A percentile compares a stretch with the other conserved stretches of the same genome.
These are phyloP conservation scores for Penicillium robsamsonii DNA, from an alignment of 495 filamentous ascomycete species.

Conservation along the genomic window DNA sequence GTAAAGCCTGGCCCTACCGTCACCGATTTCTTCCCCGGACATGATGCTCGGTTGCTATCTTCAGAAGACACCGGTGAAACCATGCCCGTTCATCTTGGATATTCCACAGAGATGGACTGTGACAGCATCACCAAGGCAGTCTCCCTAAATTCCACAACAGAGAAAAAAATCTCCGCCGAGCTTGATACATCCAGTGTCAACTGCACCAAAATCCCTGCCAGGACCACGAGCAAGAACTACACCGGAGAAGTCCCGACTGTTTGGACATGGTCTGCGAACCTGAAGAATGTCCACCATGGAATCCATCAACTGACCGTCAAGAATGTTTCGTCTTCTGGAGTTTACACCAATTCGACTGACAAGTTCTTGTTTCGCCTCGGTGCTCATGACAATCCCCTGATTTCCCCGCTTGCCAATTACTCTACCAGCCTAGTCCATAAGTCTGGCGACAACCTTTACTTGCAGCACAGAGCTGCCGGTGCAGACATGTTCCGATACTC, in stretches of 20 bases:
- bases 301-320: slow-evolving; percentile 45
- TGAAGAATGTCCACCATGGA: slow-evolving; percentile 48
- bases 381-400: slow-evolving; percentile 46
- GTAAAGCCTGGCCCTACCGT: slow-evolving; percentile 53
- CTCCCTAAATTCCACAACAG: slow-evolving; percentile 45
- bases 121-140: slow-evolving; percentile 43
- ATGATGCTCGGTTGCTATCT: slow-evolving; percentile 54
- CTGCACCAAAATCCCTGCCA: slow-evolving; percentile 21
- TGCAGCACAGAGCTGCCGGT: slow-evolving; percentile 57
- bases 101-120: slow-evolving; percentile 53
- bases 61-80: slow-evolving; percentile 21
- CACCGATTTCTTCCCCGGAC: slow-evolving; percentile 57
- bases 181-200: slow-evolving; percentile 28
- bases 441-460: slow-evolving; percentile 32
- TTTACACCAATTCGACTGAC: slow-evolving; percentile 42
- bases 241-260: slow-evolving; percentile 31
- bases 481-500: slow-evolving; percentile 60
- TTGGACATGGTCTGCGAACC: slow-evolving; percentile 41
- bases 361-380: slow-evolving; percentile 49
- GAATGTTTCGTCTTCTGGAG: slow-evolving; percentile 37
- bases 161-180: slow-evolving; percentile 22
- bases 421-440: slow-evolving; percentile 46
- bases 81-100: slow-evolving; percentile 18
- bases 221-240: slow-evolving; percentile 15
- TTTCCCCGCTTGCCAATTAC: slow-evolving; percentile 57